Conservation (phyloP, 805 yeast genomes). For the Saccharomycopsis sp. region DNA sequence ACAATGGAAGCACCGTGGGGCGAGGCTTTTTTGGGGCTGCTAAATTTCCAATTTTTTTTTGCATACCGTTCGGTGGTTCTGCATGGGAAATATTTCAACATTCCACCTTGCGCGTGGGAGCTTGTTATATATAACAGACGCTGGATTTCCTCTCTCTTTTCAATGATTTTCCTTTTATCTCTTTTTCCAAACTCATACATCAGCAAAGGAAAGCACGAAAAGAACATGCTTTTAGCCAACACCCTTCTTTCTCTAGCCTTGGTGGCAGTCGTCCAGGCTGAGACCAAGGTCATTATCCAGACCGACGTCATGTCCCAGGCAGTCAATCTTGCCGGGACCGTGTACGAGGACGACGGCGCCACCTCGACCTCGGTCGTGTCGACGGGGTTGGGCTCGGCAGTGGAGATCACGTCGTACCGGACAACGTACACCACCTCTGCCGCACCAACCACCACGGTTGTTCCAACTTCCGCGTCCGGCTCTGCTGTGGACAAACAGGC, state of each 20-base stretch:
- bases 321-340: conserved; percentile 28
- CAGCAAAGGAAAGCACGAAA: too few species aligned
- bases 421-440: conserved; percentile 25
- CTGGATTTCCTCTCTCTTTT: not conserved
- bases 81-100: too few species aligned
- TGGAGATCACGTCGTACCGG: conserved; percentile 22
- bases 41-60: too few species aligned
- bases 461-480: conserved; percentile 25
- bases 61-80: too few species aligned
- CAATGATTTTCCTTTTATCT: not conserved
- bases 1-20: too few species aligned
- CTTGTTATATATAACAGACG: too few species aligned
- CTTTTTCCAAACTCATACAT: too few species aligned
- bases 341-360: conserved; percentile 23
- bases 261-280: conserved; percentile 20
- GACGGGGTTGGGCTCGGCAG: conserved; percentile 20
- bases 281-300: conserved; percentile 16
- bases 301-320: conserved; percentile 23
- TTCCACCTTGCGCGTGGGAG: too few species aligned
- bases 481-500: conserved; percentile 27
- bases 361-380: conserved; percentile 25
- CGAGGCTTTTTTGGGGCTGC: too few species aligned
- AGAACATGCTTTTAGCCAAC: not conserved
- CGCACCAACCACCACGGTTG: conserved; percentile 17
- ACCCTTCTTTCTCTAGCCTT: conserved; percentile 15